Conservation (phyloP, 306 rosid species). For the Ammopiptanthus mongolicus region DNA sequence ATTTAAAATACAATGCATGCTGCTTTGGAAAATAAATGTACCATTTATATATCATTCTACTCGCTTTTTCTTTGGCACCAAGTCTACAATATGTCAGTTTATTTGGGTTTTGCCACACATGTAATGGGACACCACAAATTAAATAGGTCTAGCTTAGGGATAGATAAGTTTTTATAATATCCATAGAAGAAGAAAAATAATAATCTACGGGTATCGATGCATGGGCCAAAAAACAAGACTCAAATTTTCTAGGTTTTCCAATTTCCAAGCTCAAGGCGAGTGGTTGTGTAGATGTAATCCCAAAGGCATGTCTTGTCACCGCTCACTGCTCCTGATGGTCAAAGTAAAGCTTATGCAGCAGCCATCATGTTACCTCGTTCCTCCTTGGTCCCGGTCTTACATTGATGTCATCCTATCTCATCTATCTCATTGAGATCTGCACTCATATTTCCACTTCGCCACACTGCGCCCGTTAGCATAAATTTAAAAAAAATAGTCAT, state of each 20-base stretch:
- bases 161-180: neutral
- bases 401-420: neutral
- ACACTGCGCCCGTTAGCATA: too few relatives aligned
- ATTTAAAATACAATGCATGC: too few relatives aligned
- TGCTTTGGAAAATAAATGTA: too few relatives aligned
- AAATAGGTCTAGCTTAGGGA: neutral
- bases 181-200: neutral
- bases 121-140: neutral
- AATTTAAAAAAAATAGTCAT: too few relatives aligned
- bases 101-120: neutral
- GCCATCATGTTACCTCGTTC: neutral
- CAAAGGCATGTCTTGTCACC: conserved; percentile 53
- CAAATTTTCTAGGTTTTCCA: conserved; percentile 4
- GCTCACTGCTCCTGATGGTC: conserved; percentile 16
- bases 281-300: conserved; percentile 35
- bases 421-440: neutral
- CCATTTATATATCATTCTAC: too few relatives aligned
- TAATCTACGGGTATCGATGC: conserved; percentile 18
- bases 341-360: conserved; percentile 7
- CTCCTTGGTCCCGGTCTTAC: neutral
- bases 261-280: conserved; percentile 1
- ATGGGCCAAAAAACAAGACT: neutral
- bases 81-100: neutral
- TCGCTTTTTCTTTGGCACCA: neutral
- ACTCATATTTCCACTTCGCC: neutral